Base-by-base conservation (phyloP, 805 yeast species). In the Lachancea quebecensis region DNA sequence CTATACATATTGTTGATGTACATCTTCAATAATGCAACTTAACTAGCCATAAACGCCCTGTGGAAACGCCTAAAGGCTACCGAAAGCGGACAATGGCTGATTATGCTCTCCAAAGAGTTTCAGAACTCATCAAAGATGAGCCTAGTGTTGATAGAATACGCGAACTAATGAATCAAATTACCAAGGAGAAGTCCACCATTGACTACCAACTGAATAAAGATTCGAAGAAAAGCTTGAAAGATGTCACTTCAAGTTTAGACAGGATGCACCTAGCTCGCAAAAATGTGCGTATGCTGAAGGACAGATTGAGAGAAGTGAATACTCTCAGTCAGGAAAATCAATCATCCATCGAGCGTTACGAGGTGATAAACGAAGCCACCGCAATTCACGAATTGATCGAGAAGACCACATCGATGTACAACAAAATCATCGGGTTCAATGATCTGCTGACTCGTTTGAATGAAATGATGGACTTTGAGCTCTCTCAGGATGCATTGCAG, bases 201-300 rank as follows among this genome's bases (percentile, higher is more conserved):
- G 96, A 87, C 54, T 71, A 82, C 39, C 91, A 88, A 58, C 69
- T 91, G 51, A 79, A 77, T 55, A 66, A 83, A 35, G 84, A 82
- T 41, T 77, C 87, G n/a, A 79, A 77, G 57, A 73, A 73, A 34
- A 87, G 81, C 52, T 75, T 78, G 46, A 80, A 77, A 38, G 65
- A 75, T 8, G 74, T 85, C 1, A 65, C 77, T 51, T 67, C 70
- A 1, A 70, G 72, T 35, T 52, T 74, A 41, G 59, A 68, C n/a
- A 50, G 59, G 16, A 54, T 74, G 38, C 63, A 67, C 27, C 39
- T 54, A 5, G 66, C 74, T 9, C 72, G 70, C 42, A 67, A 66
- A 34, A 75, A 79, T 45, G 70, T 84, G 35, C 70, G 70, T 39
- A 65, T 68, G 34, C 66, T 85, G 43, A 76, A 73, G 50, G 68